Conservation (phyloP, 2,329 filamentous ascomycete species). For the Aspergillus ochraceus region DNA sequence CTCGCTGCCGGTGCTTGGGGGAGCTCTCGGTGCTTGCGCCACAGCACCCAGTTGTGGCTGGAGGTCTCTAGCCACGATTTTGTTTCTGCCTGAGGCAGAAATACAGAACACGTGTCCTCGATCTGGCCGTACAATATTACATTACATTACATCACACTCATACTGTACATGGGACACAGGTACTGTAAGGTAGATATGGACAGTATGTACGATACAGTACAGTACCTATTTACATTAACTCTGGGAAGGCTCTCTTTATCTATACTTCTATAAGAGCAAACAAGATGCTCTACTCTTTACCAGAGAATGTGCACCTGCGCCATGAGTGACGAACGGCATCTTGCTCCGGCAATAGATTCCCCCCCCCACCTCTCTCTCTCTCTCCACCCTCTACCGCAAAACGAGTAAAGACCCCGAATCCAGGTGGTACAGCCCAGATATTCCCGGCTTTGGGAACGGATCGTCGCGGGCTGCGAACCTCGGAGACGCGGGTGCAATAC, state of each 20-base stretch:
- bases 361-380: background rate
- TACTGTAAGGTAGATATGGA: too few relatives aligned
- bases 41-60: background rate
- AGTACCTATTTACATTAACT: background rate
- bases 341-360: background rate
- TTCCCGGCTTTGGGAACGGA: background rate
- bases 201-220: background rate
- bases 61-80: background rate
- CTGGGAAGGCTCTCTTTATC: background rate
- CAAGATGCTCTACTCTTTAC: background rate
- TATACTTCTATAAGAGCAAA: slow-evolving; percentile 12
- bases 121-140: too few relatives aligned
- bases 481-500: slow-evolving; percentile 27
- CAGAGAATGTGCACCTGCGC: background rate
- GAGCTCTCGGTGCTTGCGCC: slow-evolving; percentile 8
- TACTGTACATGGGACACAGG: too few relatives aligned
- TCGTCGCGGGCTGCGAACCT: slow-evolving; percentile 28
- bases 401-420: too few relatives aligned
- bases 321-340: background rate
- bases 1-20: slow-evolving; percentile 10
- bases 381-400: too few relatives aligned
- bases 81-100: background rate
- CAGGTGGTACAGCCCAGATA: too few relatives aligned
- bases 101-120: background rate
- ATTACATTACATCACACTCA: too few relatives aligned